Conservation (phyloP, 352 stramenopile species). For the Pythium monospermum region DNA sequence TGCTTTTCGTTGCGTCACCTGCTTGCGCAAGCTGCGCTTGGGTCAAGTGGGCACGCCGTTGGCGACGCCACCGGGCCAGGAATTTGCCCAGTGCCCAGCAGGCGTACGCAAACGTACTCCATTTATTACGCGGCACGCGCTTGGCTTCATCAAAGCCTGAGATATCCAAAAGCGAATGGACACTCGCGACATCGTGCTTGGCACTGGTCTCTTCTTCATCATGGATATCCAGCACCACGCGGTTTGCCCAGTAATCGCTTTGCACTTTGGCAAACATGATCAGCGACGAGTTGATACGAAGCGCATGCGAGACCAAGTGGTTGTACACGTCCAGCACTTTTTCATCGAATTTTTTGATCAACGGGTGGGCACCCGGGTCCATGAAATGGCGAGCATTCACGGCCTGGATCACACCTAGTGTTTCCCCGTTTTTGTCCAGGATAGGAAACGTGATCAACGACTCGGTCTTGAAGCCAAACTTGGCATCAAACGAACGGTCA, state of each 20-base stretch:
- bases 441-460: constrained; percentile 72
- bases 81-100: constrained; percentile 62
- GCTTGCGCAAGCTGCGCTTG: neutral
- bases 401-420: constrained; percentile 57
- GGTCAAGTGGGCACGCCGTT: neutral
- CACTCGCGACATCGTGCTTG: constrained; percentile 60
- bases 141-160: constrained; percentile 68
- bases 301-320: constrained; percentile 47
- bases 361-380: constrained; percentile 30
- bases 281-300: constrained; percentile 68
- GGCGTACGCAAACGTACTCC: constrained; percentile 70
- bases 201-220: constrained; percentile 28
- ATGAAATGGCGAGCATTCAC: constrained; percentile 56
- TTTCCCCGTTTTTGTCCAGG: constrained; percentile 57
- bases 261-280: constrained; percentile 83
- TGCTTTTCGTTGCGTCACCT: neutral
- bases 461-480: constrained; percentile 81
- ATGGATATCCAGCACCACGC: constrained; percentile 30
- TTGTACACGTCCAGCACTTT: constrained; percentile 62
- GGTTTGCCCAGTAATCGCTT: constrained; percentile 68
- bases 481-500: constrained; percentile 72
- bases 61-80: constrained; percentile 17
- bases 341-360: constrained; percentile 55
- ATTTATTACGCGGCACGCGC: constrained; percentile 58
- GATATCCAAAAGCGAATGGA: constrained; percentile 58